phyloP scores from a whole-genome alignment of 2,329 filamentous ascomycete species.

The Clarireedia paspali region DNA sequence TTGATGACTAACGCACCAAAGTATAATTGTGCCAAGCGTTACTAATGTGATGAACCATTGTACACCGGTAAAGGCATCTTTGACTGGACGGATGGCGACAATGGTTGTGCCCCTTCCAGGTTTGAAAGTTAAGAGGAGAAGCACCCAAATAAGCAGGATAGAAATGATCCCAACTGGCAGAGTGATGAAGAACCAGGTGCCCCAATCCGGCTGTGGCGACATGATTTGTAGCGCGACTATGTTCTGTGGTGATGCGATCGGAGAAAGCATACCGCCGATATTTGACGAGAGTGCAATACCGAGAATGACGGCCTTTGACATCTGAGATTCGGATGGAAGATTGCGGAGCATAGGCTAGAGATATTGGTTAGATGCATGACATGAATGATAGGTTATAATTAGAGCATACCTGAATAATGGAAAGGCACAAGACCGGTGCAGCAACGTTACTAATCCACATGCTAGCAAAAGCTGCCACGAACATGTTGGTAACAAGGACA shows the following conservation, averaged over 20 bases:
- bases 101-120: conserved; percentile 82
- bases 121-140: conserved; percentile 78
- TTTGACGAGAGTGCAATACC: conserved; percentile 94
- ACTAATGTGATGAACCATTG: conserved; percentile 90
- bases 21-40: conserved; percentile 73
- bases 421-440: conserved; percentile 92
- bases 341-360: conserved; percentile 83
- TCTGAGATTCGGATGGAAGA: conserved; percentile 78
- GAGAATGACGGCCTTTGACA: conserved; percentile 91
- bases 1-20: conserved; percentile 92
- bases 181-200: conserved; percentile 93
- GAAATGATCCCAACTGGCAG: conserved; percentile 88
- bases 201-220: conserved; percentile 85
- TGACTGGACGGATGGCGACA: conserved; percentile 82
- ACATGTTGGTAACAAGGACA: conserved; percentile 96
- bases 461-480: conserved; percentile 92
- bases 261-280: conserved; percentile 91
- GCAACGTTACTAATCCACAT: conserved; percentile 99
- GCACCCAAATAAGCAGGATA: conserved; percentile 79
- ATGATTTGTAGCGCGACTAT: conserved; percentile 96
- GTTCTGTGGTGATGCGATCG: conserved; percentile 95
- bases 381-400: neutral
- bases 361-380: conserved; percentile 2
- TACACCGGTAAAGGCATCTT: conserved; percentile 77
- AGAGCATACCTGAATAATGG: conserved; percentile 74